Percentiles rank a stretch among this genome's conserved stretches.
Evolutionary conservation across 2,329 filamentous ascomycete genomes (phyloP).

Genomic region (Xylariaceae sp.): DNA sequence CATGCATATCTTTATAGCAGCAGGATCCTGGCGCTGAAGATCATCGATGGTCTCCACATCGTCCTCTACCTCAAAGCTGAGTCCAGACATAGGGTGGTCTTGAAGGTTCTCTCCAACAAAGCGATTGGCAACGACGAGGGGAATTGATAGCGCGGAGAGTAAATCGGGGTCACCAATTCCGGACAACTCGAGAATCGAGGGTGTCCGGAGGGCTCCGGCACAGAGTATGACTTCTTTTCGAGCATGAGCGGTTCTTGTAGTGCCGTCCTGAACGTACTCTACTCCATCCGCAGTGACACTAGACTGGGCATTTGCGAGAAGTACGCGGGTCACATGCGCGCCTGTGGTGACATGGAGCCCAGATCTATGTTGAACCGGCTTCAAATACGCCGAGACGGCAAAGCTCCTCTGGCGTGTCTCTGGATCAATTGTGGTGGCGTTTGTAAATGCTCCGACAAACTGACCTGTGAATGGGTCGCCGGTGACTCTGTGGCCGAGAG

Average conservation of each 20-base stretch:
- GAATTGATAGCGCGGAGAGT: conserved; percentile 8
- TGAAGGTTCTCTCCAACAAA: conserved; percentile 25
- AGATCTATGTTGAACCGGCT: conserved; percentile 14
- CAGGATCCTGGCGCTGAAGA: neutral
- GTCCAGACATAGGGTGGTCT: conserved; percentile 18
- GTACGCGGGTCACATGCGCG: conserved; percentile 1
- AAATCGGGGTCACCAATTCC: conserved; percentile 27
- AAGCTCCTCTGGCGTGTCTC: conserved; percentile 26
- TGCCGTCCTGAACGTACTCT: neutral
- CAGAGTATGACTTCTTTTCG: conserved; percentile 22
- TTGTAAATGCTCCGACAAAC: conserved; percentile 9
- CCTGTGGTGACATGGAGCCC: conserved; percentile 28
- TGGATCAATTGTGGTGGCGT: conserved; percentile 25
- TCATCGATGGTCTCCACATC: neutral
- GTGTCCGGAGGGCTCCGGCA: conserved; percentile 19
- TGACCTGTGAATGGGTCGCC: conserved; percentile 25
- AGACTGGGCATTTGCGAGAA: neutral
- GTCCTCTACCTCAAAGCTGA: neutral
- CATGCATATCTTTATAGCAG: neutral
- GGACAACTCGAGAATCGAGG: conserved; percentile 39
- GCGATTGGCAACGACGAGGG: conserved; percentile 13
- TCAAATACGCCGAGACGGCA: conserved; percentile 24
- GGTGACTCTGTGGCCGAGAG: conserved; percentile 16
- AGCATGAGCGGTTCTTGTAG: neutral
- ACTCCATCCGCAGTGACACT: neutral